Evolutionary conservation across 106 monocot species (phyloP), one percentile per base, ranked within the genome.

Genomic region (Acorus gramineus): DNA sequence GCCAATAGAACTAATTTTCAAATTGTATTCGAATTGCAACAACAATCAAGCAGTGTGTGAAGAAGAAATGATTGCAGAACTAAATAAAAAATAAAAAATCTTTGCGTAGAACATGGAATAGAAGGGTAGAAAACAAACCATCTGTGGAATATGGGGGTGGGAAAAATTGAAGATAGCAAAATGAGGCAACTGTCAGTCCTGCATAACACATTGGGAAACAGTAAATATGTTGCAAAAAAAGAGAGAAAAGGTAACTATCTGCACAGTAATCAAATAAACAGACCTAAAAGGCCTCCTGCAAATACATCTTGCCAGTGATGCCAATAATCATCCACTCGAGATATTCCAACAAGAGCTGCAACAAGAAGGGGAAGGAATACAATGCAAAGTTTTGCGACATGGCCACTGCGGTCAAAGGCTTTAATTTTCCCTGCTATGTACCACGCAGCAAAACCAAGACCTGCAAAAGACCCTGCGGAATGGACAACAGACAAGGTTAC

Each of bases 131-230:
- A 53, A 51, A 11, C 58, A 53, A 62, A 71, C 71, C 71, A 44
- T 71, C 62, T 11, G 13, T 5, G 49, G 46, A 44, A 55, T 53
- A 62, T 42, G 71, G 71, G 7, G 47, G 50, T 52, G 71, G 71
- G 13, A 71, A 71, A 48, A 71, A 71, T 52, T 71, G 71, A 42
- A 71, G 56, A 57, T 71, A 71, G 28, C 71, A 71, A 48, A 71
- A 71, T 6, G 71, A 62, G 55, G 71, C 60, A 0, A 71, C 53
- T 11, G 53, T 62, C 3, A 71, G 0, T 47, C 71, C 71, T 71
- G 71, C 7, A 47, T 8, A 52, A 46, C 12, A 50, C 49, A n/a
- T 48, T 63, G 49, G 14, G 3, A 12, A 58, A n/a, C 14, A 14
- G 10, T 14, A 45, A 45, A 12, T 43, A 61, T 45, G 47, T 45